Evolutionary conservation across 768 basidiomycete genomes (phyloP).

Genomic region (Tulasnella sp.): DNA sequence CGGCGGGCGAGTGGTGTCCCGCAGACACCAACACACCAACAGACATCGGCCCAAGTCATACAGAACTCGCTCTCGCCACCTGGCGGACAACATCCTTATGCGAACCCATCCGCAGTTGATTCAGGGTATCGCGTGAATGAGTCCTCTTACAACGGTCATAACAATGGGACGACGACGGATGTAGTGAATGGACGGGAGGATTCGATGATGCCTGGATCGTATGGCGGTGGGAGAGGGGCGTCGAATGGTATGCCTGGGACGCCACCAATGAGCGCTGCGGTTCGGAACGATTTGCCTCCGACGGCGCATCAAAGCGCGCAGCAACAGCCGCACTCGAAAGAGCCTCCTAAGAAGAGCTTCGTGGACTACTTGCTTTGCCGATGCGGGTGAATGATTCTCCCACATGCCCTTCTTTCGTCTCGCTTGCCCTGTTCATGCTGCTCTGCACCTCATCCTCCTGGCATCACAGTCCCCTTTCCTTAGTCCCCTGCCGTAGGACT

Average conservation of each 20-base stretch:
- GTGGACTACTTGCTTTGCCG: conserved; percentile 65
- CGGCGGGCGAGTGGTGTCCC: conserved; percentile 3
- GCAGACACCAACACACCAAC: background rate
- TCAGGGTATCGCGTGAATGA: background rate
- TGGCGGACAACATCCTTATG: conserved; percentile 10
- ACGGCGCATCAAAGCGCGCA: conserved; percentile 3
- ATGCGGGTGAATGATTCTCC: conserved; percentile 40
- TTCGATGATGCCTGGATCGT: conserved; percentile 8
- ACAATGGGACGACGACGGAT: background rate
- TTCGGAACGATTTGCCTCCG: conserved; percentile 4
- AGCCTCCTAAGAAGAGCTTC: conserved; percentile 32
- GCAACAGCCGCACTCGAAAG: background rate
- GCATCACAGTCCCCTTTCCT: background rate
- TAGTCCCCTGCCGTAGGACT: too few relatives aligned
- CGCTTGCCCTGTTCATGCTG: background rate
- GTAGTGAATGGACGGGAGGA: conserved; percentile 28
- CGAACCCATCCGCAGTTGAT: conserved; percentile 5
- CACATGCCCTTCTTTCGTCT: background rate
- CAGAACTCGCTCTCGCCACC: background rate
- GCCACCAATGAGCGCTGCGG: conserved; percentile 8
- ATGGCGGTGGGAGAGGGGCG: conserved; percentile 11
- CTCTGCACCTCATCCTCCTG: background rate
- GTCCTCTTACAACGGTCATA: background rate
- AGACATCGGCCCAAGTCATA: too few relatives aligned
- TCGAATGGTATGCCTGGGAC: conserved; percentile 15